Evolutionary conservation across 805 yeast species (phyloP), one percentile per base, ranked within the genome.

Genomic region (Metschnikowia amazonensis): DNA sequence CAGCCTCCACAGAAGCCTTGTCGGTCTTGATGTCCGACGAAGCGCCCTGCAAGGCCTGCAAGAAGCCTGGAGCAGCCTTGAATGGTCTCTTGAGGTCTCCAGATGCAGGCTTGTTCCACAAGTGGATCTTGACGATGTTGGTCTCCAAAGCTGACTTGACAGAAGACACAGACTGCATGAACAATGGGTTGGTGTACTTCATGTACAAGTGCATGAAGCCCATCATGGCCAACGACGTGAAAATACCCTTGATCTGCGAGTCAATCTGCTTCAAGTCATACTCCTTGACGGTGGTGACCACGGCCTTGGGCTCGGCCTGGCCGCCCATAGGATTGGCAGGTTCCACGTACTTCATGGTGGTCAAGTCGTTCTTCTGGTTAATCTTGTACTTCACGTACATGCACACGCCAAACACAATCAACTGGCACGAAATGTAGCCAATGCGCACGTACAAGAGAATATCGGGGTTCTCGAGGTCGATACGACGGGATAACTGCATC

Each of bases 41-140:
- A 40, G 67, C 69, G 49, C 90, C 88, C 56, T 89, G 81, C 72
- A 92, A 66, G 38, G 92, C 81, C 49, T 59, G 66, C 59, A 71
- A 54, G 52, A 71, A 59, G 52, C 74, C 72, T 10, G 75, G 74
- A 43, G 89, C 81, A 48, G 90, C 81, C 76, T 87, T 87, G 83
- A 94, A 94, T 38, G 99, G 99, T 76, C 99, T 87, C 80, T 89
- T 88, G 70, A 89, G 81, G 59, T 86, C 96, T 56, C 97, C 97
- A 41, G 78, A 59, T 21, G 97, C 94, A 32, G 90, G 79, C 60
- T 79, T 73, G 56, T 89, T 89, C 59, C 86, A 86, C 47, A 94
- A 62, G 67, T 94, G 96, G 67, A 94, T 88, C 76, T 88, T 82
- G 59, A 92, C 96, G 56, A 89, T 81, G 72, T 89, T 89, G 61